Conservation (phyloP, 1,284 basidiomycete species). For the Ceratobasidium papillatum region DNA sequence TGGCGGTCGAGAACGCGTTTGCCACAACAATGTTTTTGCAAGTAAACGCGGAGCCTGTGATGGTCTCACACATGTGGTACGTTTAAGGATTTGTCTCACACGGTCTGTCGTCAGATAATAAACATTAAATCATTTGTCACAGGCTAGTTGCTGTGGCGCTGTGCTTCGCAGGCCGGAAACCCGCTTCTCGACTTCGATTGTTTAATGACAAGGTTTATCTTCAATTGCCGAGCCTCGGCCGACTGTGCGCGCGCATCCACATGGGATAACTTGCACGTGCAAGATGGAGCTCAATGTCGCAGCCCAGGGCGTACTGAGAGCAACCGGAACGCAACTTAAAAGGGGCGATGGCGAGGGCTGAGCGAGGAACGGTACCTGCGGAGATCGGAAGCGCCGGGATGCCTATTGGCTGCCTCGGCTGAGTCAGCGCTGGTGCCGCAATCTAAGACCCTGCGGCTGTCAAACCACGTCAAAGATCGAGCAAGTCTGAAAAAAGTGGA, state of each 20-base stretch:
- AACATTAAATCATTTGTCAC: neutral
- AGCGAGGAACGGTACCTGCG: neutral
- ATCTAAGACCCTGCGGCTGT: constrained; percentile 3
- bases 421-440: neutral
- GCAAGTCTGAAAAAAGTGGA: neutral
- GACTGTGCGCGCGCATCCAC: neutral
- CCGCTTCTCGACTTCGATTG: neutral
- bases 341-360: neutral
- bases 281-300: neutral
- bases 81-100: neutral
- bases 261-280: neutral
- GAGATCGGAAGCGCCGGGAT: neutral
- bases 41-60: neutral
- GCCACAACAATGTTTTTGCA: neutral
- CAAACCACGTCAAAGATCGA: neutral
- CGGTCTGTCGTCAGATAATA: neutral
- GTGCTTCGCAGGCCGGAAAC: neutral
- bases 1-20: neutral
- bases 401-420: neutral
- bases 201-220: neutral
- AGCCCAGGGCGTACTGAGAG: neutral
- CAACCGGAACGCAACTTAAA: too few relatives aligned
- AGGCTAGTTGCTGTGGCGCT: neutral
- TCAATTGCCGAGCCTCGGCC: neutral
- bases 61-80: neutral